Base-by-base conservation (phyloP, 805 yeast genomes). In the Yamadazyma scolyti region DNA sequence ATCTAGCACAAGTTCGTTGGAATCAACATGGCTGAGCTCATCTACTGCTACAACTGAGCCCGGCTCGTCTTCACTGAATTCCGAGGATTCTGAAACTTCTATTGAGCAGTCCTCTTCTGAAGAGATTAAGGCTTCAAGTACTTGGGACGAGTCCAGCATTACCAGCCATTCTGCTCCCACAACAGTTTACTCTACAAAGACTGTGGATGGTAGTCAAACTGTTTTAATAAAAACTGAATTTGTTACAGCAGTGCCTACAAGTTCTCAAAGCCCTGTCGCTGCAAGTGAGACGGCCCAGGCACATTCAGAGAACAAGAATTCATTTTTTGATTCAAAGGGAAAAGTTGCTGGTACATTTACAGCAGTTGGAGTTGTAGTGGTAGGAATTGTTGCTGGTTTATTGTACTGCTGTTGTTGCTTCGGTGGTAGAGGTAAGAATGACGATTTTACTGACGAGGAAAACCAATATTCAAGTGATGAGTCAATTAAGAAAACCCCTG, bases 301-400 rank as follows among this genome's bases (percentile, higher is more conserved):
- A n/a, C n/a, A n/a, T n/a, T 19, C 9, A 19, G 18, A 16, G 21
- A 16, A 16, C 18, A 46, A 46, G 7, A 48, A 46, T 12, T 61
- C 78, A 3, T 86, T 81, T 49, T 86, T 82, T 68, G 66, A 70
- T 35, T 62, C 75, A 27, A 75, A 74, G 27, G 94, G 90, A 0
- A 82, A 81, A 50, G 93, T 86, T 1, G 94, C 89, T 0, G 96
- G 94, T 3, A 82, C 87, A 0, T 86, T 86, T 56, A 76, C 82
- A 2, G 88, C 75, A 0, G 93, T 86, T 11, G 95, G 89, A 1
- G 45, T 86, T 1, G 78, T 79, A 1, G 72, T 59, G 1, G 44
- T 75, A 0, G 67, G 67, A 1, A 28, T 78, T 1, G 28, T 80
- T 1, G 44, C 58, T 0, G 58, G 65, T 1, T 38, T 80, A 2